Conservation (phyloP, 169 alveolate species). For the Plasmodium sp. region DNA sequence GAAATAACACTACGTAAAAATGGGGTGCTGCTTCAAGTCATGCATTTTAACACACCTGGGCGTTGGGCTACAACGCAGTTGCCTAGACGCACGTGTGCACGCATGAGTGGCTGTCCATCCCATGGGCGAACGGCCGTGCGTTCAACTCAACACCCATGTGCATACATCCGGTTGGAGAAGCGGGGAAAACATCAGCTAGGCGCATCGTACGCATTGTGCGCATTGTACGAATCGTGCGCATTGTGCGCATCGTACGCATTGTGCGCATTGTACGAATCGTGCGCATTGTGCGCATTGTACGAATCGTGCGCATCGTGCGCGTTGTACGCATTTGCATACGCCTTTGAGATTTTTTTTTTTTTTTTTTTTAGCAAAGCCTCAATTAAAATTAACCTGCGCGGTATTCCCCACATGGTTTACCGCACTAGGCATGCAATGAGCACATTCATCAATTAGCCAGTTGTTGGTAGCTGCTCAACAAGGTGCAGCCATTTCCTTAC, state of each 20-base stretch:
- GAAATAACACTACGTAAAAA: background rate
- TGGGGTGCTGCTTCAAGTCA: conserved; percentile 1
- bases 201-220: background rate
- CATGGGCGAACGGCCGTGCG: background rate
- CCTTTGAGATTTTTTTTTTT: background rate
- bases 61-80: background rate
- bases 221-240: too few relatives aligned
- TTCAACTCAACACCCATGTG: background rate
- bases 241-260: too few relatives aligned
- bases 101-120: background rate
- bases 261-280: too few relatives aligned
- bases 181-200: background rate
- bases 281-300: background rate
- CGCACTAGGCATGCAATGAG: background rate
- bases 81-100: background rate
- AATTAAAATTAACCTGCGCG: background rate
- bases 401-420: background rate
- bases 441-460: background rate
- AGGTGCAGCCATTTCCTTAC: background rate
- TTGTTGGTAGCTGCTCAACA: background rate
- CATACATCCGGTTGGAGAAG: background rate
- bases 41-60: conserved; percentile 2
- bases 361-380: background rate
- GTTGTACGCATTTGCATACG: background rate
- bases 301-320: background rate